These are phyloP conservation scores for Alternaria gaisen DNA, from an alignment of 2,329 filamentous ascomycete species.

Conservation along the genomic window DNA sequence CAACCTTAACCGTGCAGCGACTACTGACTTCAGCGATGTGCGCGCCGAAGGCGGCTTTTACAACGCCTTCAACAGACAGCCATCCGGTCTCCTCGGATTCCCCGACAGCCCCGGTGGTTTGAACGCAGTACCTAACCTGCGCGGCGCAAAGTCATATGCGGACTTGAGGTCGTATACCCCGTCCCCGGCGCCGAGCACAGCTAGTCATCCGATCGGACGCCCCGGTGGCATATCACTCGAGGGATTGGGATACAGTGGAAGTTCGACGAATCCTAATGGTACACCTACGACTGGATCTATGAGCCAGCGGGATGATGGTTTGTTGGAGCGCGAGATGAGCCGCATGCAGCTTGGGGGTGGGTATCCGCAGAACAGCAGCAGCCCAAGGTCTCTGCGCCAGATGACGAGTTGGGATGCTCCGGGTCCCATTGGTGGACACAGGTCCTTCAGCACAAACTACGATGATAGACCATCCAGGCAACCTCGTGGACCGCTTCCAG, in stretches of 20 bases:
- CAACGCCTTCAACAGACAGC: conserved; percentile 79
- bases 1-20: conserved; percentile 90
- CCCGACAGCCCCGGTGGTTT: conserved; percentile 77
- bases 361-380: conserved; percentile 59
- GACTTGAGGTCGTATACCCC: conserved; percentile 95
- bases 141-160: conserved; percentile 95
- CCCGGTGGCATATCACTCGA: conserved; percentile 64
- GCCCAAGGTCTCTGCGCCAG: conserved; percentile 66
- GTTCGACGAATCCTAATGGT: conserved; percentile 72
- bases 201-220: conserved; percentile 79
- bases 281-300: conserved; percentile 65
- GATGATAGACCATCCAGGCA: conserved; percentile 69
- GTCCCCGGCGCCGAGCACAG: conserved; percentile 88
- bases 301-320: conserved; percentile 64
- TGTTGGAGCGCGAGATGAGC: conserved; percentile 70
- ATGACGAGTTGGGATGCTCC: conserved; percentile 69
- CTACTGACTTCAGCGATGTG: conserved; percentile 91
- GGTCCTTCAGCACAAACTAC: conserved; percentile 67
- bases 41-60: conserved; percentile 79
- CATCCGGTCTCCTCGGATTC: conserved; percentile 78
- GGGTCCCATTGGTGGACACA: conserved; percentile 71
- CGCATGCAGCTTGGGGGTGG: conserved; percentile 65
- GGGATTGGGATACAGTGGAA: conserved; percentile 59
- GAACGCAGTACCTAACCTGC: conserved; percentile 79
- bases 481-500: conserved; percentile 68